These are phyloP conservation scores for Termitomyces sp. DNA, from an alignment of 768 basidiomycete species.

Conservation along the genomic window DNA sequence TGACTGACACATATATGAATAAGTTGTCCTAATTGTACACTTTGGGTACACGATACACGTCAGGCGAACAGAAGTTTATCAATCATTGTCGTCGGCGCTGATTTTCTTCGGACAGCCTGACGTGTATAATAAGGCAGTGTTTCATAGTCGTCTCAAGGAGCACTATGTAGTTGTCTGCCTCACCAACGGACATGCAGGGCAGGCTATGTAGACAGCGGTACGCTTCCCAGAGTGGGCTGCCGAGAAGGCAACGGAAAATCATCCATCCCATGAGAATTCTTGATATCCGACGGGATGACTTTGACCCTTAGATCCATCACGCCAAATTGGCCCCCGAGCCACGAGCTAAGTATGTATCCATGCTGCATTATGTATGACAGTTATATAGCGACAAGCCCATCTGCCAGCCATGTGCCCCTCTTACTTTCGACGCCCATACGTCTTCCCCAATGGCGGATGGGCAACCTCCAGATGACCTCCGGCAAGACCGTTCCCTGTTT, in stretches of 20 bases:
- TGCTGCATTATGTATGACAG: background rate
- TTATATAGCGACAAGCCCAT: conserved; percentile 7
- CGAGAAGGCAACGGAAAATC: background rate
- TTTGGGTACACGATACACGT: too few relatives aligned
- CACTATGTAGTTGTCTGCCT: background rate
- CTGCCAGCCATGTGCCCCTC: conserved; percentile 6
- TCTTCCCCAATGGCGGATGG: conserved; percentile 3
- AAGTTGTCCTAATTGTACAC: too few relatives aligned
- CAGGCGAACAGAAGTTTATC: background rate
- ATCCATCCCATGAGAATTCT: background rate
- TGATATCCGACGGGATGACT: conserved; percentile 4
- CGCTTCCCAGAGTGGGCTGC: background rate
- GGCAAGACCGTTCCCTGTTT: conserved; percentile 10
- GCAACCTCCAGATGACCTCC: background rate
- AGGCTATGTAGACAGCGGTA: too few relatives aligned
- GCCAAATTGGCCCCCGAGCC: conserved; percentile 3
- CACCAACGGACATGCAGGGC: too few relatives aligned
- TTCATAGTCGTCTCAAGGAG: background rate
- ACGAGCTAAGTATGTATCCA: conserved; percentile 6
- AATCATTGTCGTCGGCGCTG: background rate
- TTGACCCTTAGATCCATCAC: conserved; percentile 13
- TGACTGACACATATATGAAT: background rate
- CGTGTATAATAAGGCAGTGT: background rate
- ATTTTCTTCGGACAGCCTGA: background rate
- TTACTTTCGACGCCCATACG: conserved; percentile 10